A percentile compares a stretch with the other conserved stretches of the same genome.
Evolutionary conservation across 1,139 yeast species (phyloP).

Genomic region (Blastobotrys raffinosifermentans): DNA sequence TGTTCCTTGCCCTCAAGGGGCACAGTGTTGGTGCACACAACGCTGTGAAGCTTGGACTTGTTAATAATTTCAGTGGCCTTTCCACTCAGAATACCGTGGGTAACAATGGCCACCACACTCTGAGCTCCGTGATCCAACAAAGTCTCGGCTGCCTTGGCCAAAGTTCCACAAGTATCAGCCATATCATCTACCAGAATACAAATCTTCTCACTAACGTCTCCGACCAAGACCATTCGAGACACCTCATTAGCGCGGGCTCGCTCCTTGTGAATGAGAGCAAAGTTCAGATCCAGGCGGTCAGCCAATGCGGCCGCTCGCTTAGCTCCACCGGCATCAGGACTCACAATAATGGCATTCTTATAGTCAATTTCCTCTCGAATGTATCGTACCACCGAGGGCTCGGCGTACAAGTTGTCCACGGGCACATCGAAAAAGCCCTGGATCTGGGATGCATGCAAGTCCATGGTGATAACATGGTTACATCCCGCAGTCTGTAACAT

Average conservation of each 20-base stretch:
- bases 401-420: constrained; percentile 93
- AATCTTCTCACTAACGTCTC: constrained; percentile 83
- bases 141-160: constrained; percentile 93
- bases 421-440: constrained; percentile 97
- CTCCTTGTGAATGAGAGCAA: constrained; percentile 95
- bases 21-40: constrained; percentile 91
- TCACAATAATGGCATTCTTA: constrained; percentile 74
- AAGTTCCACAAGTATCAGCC: constrained; percentile 98
- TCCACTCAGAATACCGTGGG: constrained; percentile 91
- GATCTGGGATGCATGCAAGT: constrained; percentile 93
- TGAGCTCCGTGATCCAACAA: constrained; percentile 74
- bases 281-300: constrained; percentile 84
- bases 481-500: constrained; percentile 95
- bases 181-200: constrained; percentile 94
- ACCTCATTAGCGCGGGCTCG: constrained; percentile 94
- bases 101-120: constrained; percentile 87
- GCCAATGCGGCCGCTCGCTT: constrained; percentile 96
- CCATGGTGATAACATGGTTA: constrained; percentile 96
- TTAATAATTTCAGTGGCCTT: constrained; percentile 81
- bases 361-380: constrained; percentile 66
- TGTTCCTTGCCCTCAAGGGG: constrained; percentile 77
- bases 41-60: constrained; percentile 66
- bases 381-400: constrained; percentile 87
- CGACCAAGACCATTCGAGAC: constrained; percentile 90
- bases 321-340: constrained; percentile 99